phyloP scores from a whole-genome alignment of 352 stramenopile genomes.

The Globisporangium nodosum region DNA sequence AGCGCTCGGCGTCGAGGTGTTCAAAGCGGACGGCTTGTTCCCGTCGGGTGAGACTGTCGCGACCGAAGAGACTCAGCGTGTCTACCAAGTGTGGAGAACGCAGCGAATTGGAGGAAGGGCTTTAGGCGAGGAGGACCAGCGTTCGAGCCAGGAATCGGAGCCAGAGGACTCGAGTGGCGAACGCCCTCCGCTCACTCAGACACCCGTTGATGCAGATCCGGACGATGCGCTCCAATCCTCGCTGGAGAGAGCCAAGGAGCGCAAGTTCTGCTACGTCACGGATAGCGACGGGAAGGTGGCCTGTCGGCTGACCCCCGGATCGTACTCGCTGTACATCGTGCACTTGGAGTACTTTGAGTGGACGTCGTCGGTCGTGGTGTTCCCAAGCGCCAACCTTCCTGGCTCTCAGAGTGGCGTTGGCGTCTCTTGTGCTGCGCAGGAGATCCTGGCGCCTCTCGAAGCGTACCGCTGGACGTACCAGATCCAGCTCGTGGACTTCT shows the following conservation, averaged over 20 bases:
- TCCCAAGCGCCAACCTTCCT: conserved; percentile 36
- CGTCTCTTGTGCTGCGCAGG: conserved; percentile 26
- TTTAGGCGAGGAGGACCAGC: neutral
- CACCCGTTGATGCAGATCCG: neutral
- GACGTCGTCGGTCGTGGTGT: conserved; percentile 54
- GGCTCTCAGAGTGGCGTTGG: conserved; percentile 28
- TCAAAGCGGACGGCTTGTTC: conserved; percentile 13
- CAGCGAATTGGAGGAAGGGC: neutral
- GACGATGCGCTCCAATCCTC: conserved; percentile 5
- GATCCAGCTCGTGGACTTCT: conserved; percentile 69
- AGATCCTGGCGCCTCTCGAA: conserved; percentile 53
- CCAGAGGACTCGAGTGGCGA: neutral
- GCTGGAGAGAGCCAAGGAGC: conserved; percentile 2
- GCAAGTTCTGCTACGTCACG: conserved; percentile 26
- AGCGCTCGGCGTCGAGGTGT: conserved; percentile 18
- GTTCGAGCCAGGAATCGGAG: neutral
- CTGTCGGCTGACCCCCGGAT: conserved; percentile 42
- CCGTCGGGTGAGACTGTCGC: neutral
- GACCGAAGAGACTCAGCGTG: neutral
- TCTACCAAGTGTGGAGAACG: conserved; percentile 19
- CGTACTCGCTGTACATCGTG: conserved; percentile 68
- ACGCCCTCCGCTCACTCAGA: neutral
- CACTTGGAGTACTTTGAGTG: conserved; percentile 72
- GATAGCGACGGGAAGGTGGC: conserved; percentile 28
- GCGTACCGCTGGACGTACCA: conserved; percentile 54